Percentiles rank a stretch among this genome's conserved stretches.
phyloP scores from a whole-genome alignment of 2,329 filamentous ascomycete genomes.

The Fusarium sp. region DNA sequence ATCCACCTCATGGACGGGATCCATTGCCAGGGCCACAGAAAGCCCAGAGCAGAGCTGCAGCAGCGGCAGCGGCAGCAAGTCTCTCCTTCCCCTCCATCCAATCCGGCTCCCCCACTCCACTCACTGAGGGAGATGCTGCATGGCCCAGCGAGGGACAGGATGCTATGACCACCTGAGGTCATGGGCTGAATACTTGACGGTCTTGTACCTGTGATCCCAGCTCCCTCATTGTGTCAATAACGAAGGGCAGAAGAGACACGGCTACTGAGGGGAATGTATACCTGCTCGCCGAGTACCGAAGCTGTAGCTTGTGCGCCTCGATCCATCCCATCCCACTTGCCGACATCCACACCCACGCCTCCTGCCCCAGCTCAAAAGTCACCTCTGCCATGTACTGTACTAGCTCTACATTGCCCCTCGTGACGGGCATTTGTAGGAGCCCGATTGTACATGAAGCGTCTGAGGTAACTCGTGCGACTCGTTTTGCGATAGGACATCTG shows the following conservation, averaged over 20 bases:
- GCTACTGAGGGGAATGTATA: conserved; percentile 15
- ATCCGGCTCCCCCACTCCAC: neutral
- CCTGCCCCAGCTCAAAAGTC: conserved; percentile 17
- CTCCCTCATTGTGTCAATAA: neutral
- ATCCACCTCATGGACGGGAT: neutral
- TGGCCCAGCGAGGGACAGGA: conserved; percentile 20
- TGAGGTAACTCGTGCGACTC: neutral
- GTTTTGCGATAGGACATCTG: neutral
- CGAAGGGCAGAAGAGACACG: neutral
- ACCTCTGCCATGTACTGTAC: neutral
- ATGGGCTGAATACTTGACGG: conserved; percentile 1
- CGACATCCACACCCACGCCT: conserved; percentile 25
- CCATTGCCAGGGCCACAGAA: neutral
- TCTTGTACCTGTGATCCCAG: conserved; percentile 12
- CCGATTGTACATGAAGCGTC: neutral
- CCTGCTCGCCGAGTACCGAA: conserved; percentile 9
- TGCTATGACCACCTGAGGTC: conserved; percentile 27
- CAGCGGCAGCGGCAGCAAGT: conserved; percentile 18
- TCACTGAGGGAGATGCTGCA: conserved; percentile 20
- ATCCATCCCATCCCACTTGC: conserved; percentile 30
- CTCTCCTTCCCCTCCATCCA: neutral
- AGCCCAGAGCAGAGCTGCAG: conserved; percentile 4
- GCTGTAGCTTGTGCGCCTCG: conserved; percentile 1
- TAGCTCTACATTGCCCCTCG: conserved; percentile 10
- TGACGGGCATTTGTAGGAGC: neutral